Evolutionary conservation across 1,284 basidiomycete genomes (phyloP).

Genomic region (Ceratorhiza oryzae-sativae): DNA sequence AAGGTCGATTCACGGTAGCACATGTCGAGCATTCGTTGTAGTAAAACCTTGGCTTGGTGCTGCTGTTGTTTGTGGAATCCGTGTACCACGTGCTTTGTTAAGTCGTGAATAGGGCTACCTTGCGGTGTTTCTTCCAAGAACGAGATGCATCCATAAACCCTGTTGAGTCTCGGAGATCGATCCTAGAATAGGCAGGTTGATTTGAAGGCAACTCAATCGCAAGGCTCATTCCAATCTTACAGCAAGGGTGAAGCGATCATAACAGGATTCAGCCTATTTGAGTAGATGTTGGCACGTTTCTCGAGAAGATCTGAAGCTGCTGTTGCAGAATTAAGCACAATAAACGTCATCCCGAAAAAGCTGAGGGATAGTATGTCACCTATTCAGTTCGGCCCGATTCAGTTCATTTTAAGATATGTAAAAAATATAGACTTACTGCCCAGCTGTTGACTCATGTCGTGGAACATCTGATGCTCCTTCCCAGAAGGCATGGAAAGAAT

Average conservation of each 20-base stretch:
- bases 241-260: conserved; percentile 12
- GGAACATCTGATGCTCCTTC: background rate
- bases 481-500: conserved; percentile 9
- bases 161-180: background rate
- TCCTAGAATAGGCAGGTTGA: background rate
- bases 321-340: conserved; percentile 57
- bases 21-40: background rate
- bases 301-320: conserved; percentile 57
- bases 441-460: background rate
- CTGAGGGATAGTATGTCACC: conserved; percentile 59
- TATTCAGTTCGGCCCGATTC: background rate
- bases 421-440: background rate
- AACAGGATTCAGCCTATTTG: conserved; percentile 49
- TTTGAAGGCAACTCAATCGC: background rate
- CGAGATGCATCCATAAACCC: conserved; percentile 4
- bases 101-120: background rate
- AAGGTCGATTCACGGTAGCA: background rate
- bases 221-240: background rate
- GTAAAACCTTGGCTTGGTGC: background rate
- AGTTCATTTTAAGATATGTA: background rate
- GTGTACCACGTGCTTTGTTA: conserved; percentile 3
- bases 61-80: conserved; percentile 1
- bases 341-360: conserved; percentile 57
- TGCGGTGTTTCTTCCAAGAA: conserved; percentile 12
- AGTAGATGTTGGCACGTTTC: conserved; percentile 55